phyloP scores from a whole-genome alignment of 352 stramenopile genomes.

The Phytophthora melonis region DNA sequence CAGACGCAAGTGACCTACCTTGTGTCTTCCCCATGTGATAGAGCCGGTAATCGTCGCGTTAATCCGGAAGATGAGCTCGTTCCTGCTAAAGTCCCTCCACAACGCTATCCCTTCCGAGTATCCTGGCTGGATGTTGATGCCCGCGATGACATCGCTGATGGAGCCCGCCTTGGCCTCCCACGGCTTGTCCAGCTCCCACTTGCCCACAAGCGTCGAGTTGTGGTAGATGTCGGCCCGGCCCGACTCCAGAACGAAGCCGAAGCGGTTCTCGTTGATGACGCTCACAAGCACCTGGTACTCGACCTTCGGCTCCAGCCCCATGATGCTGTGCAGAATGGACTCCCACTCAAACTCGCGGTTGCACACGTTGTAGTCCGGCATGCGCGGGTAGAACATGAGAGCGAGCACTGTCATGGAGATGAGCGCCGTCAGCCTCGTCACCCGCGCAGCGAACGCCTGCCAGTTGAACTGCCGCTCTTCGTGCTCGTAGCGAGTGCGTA shows the following conservation, averaged over 20 bases:
- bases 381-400: slow-evolving; percentile 90
- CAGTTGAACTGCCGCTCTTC: slow-evolving; percentile 62
- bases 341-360: slow-evolving; percentile 91
- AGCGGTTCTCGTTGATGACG: slow-evolving; percentile 91
- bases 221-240: slow-evolving; percentile 87
- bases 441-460: slow-evolving; percentile 57
- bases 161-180: slow-evolving; percentile 74
- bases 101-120: slow-evolving; percentile 73
- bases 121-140: slow-evolving; percentile 73
- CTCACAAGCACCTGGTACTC: slow-evolving; percentile 89
- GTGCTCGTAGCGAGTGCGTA: slow-evolving; percentile 52
- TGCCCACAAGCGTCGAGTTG: slow-evolving; percentile 71
- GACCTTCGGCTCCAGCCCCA: slow-evolving; percentile 79
- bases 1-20: slow-evolving; percentile 48
- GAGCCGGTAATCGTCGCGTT: slow-evolving; percentile 83
- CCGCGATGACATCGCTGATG: slow-evolving; percentile 83
- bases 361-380: slow-evolving; percentile 91
- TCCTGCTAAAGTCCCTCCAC: slow-evolving; percentile 76
- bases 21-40: slow-evolving; percentile 84
- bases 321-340: slow-evolving; percentile 83
- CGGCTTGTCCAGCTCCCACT: slow-evolving; percentile 73
- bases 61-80: slow-evolving; percentile 83
- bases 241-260: slow-evolving; percentile 84
- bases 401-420: slow-evolving; percentile 72
- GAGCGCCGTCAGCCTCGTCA: slow-evolving; percentile 63